Evolutionary conservation across 441 rosid genomes (phyloP).

Genomic region (Jatropha multifida): DNA sequence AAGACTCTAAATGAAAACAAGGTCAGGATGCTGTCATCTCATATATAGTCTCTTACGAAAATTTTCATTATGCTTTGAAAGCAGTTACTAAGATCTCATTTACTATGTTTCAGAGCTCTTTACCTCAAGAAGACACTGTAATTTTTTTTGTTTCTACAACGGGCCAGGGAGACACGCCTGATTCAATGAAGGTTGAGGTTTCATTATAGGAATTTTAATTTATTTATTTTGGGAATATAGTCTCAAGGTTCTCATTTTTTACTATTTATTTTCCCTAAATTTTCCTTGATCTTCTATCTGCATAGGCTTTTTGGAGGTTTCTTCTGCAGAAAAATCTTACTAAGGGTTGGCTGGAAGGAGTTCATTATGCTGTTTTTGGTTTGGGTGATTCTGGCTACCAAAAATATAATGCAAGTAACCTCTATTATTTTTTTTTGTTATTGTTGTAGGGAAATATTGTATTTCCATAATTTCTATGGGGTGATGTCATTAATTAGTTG

Average conservation of each 20-base stretch:
- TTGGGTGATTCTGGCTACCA: slow-evolving; percentile 95
- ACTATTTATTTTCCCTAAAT: slow-evolving; percentile 18
- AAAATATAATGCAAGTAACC: slow-evolving; percentile 68
- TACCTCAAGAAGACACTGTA: slow-evolving; percentile 54
- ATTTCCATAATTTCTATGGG: background rate
- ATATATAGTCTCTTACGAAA: background rate
- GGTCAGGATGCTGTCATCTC: background rate
- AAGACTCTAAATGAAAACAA: background rate
- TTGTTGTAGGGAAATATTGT: background rate
- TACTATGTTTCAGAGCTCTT: slow-evolving; percentile 49
- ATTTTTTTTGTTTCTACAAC: slow-evolving; percentile 92
- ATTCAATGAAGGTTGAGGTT: slow-evolving; percentile 67
- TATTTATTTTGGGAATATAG: background rate
- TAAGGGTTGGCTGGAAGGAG: slow-evolving; percentile 62
- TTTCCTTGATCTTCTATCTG: slow-evolving; percentile 13
- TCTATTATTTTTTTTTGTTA: background rate
- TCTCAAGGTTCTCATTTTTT: slow-evolving; percentile 6
- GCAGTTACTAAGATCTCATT: slow-evolving; percentile 10
- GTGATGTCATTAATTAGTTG: background rate
- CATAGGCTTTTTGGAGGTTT: slow-evolving; percentile 85
- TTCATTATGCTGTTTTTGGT: slow-evolving; percentile 82
- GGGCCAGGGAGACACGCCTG: slow-evolving; percentile 92
- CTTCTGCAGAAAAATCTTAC: slow-evolving; percentile 67
- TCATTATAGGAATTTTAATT: background rate
- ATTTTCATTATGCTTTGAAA: background rate